These are phyloP conservation scores for Curvularia sp. DNA, from an alignment of 2,329 filamentous ascomycete species.

Conservation along the genomic window DNA sequence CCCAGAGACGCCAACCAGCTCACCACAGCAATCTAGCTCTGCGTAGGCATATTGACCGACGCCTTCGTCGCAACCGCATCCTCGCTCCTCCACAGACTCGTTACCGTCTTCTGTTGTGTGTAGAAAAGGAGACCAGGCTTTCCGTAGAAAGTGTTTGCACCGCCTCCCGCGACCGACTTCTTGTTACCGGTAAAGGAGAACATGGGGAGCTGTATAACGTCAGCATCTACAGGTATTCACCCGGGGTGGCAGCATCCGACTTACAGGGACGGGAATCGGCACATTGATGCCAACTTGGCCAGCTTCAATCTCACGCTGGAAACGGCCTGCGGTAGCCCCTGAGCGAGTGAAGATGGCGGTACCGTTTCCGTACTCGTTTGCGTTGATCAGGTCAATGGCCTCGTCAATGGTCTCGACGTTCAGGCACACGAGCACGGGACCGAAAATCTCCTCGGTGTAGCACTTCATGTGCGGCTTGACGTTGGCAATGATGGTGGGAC, in stretches of 20 bases:
- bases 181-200: constrained; percentile 74
- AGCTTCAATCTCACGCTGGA: constrained; percentile 82
- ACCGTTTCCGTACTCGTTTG: constrained; percentile 86
- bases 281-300: constrained; percentile 89
- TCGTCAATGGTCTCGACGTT: constrained; percentile 80
- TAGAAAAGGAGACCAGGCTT: constrained; percentile 92
- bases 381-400: constrained; percentile 81
- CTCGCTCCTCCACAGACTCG: constrained; percentile 80
- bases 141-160: constrained; percentile 94
- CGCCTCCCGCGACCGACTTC: constrained; percentile 89
- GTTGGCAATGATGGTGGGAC: constrained; percentile 81
- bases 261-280: constrained; percentile 69
- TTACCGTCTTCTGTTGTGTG: constrained; percentile 97
- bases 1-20: no score
- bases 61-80: constrained; percentile 88
- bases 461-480: constrained; percentile 83
- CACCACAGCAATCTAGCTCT: constrained; percentile 44
- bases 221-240: constrained; percentile 8
- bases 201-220: constrained; percentile 58
- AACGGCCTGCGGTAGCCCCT: constrained; percentile 76
- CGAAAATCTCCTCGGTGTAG: constrained; percentile 86
- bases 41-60: constrained; percentile 84
- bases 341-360: constrained; percentile 83
- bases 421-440: constrained; percentile 81
- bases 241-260: constrained; percentile 11